Base-by-base conservation (phyloP, 352 stramenopile species). In the Phytophthora sojae region DNA sequence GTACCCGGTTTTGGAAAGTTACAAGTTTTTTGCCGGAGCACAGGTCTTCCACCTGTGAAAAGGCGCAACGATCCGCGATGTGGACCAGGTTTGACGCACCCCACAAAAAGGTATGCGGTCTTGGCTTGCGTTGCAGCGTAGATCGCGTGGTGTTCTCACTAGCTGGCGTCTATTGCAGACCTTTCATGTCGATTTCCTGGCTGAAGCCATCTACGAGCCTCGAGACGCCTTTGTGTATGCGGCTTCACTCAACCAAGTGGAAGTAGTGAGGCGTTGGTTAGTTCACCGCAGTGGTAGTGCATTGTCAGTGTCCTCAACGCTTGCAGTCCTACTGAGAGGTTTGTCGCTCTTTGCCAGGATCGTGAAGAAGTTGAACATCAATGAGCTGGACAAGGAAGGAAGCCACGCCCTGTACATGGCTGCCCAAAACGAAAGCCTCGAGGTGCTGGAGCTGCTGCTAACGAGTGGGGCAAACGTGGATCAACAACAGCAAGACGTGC, bases 141-240 rank as follows among this genome's bases (percentile, higher is more conserved):
- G 11, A 44, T 44, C 35, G 5, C 35, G 35, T 44, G 35, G 12
- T 44, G 35, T 44, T 14, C 35, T 44, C 14, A 44, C 35, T 17
- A n/a, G 4, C 5, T 44, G 35, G 12, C 14, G 35, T 44, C 14
- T 35, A 11, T 50, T 12, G 14, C 42, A 89, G 77, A 64, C 77
- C 0, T 85, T 87, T 32, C 65, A 82, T 21, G 75, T 82, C 12
- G 69, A 87, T 12, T 70, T 83, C 30, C 39, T 81, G 12, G 69
- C 64, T 3, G 67, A 69, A 29, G 70, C 76, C 2, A 55, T 49
- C 1, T 86, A 77, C 52, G 61, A 86, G 35, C 76, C 76, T 6
- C 64, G 57, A 14, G 85, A 91, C 54, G 85, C 85, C 19, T 90
- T 92, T 50, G 85, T 91, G 42, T 81, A 92, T 49, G 85, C 85